Conservation (phyloP, 1,139 yeast species). For the Magnusiomyces ingens region DNA sequence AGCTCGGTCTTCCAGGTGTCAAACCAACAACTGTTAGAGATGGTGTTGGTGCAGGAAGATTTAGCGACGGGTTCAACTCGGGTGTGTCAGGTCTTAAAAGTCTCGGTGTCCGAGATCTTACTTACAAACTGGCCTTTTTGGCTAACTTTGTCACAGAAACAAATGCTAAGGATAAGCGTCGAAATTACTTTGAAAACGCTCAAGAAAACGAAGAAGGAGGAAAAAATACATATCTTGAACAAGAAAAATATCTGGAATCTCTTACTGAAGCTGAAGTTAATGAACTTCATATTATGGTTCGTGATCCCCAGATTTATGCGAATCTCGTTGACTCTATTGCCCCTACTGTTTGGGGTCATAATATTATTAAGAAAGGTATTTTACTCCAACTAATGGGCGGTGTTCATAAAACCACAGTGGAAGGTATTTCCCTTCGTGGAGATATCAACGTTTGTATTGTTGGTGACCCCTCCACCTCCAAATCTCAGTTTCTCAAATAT, state of each 20-base stretch:
- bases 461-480: conserved; percentile 98
- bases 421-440: conserved; percentile 93
- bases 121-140: conserved; percentile 83
- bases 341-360: conserved; percentile 97
- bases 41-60: conserved; percentile 49
- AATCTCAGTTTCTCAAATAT: conserved; percentile 91
- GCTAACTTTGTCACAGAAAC: conserved; percentile 71
- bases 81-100: conserved; percentile 84
- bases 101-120: conserved; percentile 88
- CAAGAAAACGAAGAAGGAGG: conserved; percentile 38
- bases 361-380: conserved; percentile 86
- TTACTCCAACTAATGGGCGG: conserved; percentile 88
- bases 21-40: conserved; percentile 81
- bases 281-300: conserved; percentile 86
- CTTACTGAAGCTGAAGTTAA: conserved; percentile 77
- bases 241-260: conserved; percentile 71
- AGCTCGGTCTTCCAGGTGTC: conserved; percentile 93
- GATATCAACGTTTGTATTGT: conserved; percentile 95
- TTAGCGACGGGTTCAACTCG: conserved; percentile 66
- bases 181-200: conserved; percentile 38
- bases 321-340: conserved; percentile 86
- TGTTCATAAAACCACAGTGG: conserved; percentile 89
- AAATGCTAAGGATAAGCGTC: conserved; percentile 35
- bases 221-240: conserved; percentile 34
- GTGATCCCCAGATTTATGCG: conserved; percentile 77